These are phyloP conservation scores for Staphylotrichum tortipilum DNA, from an alignment of 495 filamentous ascomycete species.

Conservation along the genomic window DNA sequence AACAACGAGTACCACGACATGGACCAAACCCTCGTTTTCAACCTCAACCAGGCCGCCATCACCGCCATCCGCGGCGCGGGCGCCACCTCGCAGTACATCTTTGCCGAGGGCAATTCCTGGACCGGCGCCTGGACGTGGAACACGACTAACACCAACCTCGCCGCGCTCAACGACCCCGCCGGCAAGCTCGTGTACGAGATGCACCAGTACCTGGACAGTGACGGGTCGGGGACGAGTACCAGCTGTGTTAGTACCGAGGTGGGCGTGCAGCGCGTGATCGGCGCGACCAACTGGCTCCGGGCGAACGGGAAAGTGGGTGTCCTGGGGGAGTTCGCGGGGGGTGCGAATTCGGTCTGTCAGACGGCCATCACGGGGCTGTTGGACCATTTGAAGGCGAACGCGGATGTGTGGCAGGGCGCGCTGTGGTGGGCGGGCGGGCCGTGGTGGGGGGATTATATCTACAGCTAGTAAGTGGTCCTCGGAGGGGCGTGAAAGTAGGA, in stretches of 20 bases:
- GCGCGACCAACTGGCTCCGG: conserved; percentile 64
- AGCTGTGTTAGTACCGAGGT: conserved; percentile 54
- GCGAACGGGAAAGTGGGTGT: conserved; percentile 58
- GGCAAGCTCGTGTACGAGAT: conserved; percentile 55
- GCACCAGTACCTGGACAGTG: conserved; percentile 56
- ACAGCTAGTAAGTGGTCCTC: conserved; percentile 13
- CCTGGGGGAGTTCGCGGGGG: conserved; percentile 67
- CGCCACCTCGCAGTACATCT: conserved; percentile 65
- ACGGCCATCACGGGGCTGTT: conserved; percentile 56
- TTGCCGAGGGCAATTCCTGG: conserved; percentile 63
- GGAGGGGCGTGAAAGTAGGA: not conserved
- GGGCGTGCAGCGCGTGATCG: conserved; percentile 53
- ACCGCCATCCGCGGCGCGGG: conserved; percentile 60
- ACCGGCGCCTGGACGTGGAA: conserved; percentile 47
- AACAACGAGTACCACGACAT: conserved; percentile 75
- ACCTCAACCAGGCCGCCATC: conserved; percentile 70
- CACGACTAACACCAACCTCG: conserved; percentile 45
- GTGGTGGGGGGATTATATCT: conserved; percentile 55
- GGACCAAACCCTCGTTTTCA: conserved; percentile 57
- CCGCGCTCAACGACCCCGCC: conserved; percentile 48
- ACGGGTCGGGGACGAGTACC: conserved; percentile 53
- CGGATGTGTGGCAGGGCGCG: conserved; percentile 64
- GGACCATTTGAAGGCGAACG: conserved; percentile 49
- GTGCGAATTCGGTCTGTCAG: conserved; percentile 56
- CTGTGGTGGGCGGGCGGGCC: conserved; percentile 65